Percentiles rank a stretch among this genome's conserved stretches.
Conservation (phyloP, 345 rosid species). For the Arabis hirsuta region DNA sequence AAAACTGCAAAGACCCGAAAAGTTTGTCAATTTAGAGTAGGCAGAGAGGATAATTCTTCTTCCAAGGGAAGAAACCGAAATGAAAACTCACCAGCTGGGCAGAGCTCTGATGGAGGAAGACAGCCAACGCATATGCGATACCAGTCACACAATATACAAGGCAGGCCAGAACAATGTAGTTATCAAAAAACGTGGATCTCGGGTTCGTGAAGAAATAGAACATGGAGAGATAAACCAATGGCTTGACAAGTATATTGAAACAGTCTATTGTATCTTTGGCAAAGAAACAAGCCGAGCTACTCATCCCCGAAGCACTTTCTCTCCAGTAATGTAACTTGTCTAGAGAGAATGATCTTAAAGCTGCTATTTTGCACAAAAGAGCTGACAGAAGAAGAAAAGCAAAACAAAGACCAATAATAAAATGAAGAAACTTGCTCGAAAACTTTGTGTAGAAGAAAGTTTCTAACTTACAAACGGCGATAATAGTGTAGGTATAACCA, state of each 20-base stretch:
- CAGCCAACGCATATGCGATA: slow-evolving; percentile 81
- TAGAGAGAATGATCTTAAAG: slow-evolving; percentile 84
- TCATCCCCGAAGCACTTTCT: slow-evolving; percentile 93
- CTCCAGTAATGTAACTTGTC: slow-evolving; percentile 96
- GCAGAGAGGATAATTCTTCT: background rate
- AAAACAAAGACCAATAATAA: background rate
- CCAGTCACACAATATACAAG: slow-evolving; percentile 97
- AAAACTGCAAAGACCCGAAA: slow-evolving; percentile 59
- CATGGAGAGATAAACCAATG: slow-evolving; percentile 89
- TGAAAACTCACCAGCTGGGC: slow-evolving; percentile 84
- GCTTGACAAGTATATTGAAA: slow-evolving; percentile 79
- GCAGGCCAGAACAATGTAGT: slow-evolving; percentile 78
- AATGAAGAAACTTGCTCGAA: background rate
- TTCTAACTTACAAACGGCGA: slow-evolving; percentile 83
- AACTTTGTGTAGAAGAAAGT: background rate
- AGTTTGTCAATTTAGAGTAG: slow-evolving; percentile 23
- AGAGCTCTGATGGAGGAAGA: slow-evolving; percentile 78
- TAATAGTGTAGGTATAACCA: slow-evolving; percentile 81
- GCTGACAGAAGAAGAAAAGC: slow-evolving; percentile 54
- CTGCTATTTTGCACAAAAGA: slow-evolving; percentile 88
- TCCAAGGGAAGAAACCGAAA: background rate
- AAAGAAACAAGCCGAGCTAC: slow-evolving; percentile 87
- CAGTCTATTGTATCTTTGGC: slow-evolving; percentile 91
- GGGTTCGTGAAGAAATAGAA: slow-evolving; percentile 93
- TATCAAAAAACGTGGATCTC: slow-evolving; percentile 76